Conservation (phyloP, 352 stramenopile species). For the Phytophthora pistaciae region DNA sequence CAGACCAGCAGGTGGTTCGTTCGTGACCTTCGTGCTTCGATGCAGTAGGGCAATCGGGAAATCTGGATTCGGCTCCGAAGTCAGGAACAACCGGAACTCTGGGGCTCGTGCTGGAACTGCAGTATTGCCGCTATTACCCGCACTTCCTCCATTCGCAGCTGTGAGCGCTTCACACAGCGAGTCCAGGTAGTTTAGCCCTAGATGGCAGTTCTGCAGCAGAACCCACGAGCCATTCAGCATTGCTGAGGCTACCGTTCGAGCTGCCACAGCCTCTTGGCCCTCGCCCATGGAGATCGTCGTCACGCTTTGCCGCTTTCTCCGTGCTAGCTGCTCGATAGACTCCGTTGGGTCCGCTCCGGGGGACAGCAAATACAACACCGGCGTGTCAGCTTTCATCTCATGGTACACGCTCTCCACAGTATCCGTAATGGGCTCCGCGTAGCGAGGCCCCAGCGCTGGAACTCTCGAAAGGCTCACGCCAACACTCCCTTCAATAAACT, state of each 20-base stretch:
- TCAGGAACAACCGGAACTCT: constrained; percentile 84
- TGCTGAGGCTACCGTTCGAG: constrained; percentile 58
- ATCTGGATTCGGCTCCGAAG: constrained; percentile 61
- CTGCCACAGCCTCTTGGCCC: constrained; percentile 70
- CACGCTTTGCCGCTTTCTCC: constrained; percentile 74
- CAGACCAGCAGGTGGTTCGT: constrained; percentile 79
- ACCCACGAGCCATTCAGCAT: constrained; percentile 86
- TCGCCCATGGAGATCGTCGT: constrained; percentile 85
- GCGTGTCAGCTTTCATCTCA: constrained; percentile 73
- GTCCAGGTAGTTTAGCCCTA: constrained; percentile 77
- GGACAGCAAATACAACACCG: constrained; percentile 79
- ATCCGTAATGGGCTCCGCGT: constrained; percentile 73
- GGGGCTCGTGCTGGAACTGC: constrained; percentile 19
- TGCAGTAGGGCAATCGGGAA: constrained; percentile 82
- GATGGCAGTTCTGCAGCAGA: constrained; percentile 83
- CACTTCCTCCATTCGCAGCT: constrained; percentile 21
- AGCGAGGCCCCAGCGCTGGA: constrained; percentile 68
- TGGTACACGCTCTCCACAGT: constrained; percentile 76
- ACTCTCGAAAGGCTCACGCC: constrained; percentile 41
- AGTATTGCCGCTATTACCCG: constrained; percentile 10
- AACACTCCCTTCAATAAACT: constrained; percentile 60
- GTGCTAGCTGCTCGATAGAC: constrained; percentile 70
- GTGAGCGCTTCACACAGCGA: constrained; percentile 60
- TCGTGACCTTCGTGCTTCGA: constrained; percentile 77
- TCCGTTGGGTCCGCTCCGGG: constrained; percentile 80